Conservation (phyloP, 768 basidiomycete species). For the Serendipita sp. region DNA sequence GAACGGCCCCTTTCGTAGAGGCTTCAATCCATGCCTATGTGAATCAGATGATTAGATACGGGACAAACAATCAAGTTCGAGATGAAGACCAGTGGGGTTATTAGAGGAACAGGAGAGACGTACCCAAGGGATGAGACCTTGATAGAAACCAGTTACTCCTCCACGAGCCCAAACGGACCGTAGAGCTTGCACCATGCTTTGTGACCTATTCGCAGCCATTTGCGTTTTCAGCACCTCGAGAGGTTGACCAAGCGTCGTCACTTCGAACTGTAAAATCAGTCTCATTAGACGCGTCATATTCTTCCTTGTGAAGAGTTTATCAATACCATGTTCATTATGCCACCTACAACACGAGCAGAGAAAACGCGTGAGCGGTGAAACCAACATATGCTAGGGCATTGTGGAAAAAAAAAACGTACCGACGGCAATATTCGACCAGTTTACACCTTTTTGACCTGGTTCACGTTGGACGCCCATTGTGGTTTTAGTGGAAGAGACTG, state of each 20-base stretch:
- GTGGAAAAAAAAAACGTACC: conserved; percentile 34
- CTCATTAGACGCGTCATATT: conserved; percentile 1
- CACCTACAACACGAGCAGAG: conserved; percentile 36
- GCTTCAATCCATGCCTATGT: conserved; percentile 96
- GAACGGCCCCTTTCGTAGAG: conserved; percentile 91
- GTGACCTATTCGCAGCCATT: conserved; percentile 93
- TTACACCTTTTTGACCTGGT: conserved; percentile 82
- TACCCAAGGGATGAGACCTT: conserved; percentile 98
- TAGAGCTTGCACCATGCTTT: conserved; percentile 77
- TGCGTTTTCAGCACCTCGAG: conserved; percentile 97
- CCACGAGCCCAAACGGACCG: conserved; percentile 83
- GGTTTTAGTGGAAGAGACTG: background rate
- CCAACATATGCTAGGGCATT: conserved; percentile 6
- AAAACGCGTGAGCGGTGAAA: no score
- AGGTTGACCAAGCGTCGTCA: conserved; percentile 95
- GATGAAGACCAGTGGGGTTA: background rate
- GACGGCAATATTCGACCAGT: conserved; percentile 90
- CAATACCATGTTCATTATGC: conserved; percentile 92
- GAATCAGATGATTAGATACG: background rate
- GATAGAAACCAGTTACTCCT: conserved; percentile 80
- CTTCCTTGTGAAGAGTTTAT: background rate
- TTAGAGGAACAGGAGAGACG: conserved; percentile 14
- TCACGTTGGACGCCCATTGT: conserved; percentile 64
- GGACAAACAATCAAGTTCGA: conserved; percentile 6
- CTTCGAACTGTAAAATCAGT: conserved; percentile 29